A percentile compares a stretch with the other conserved stretches of the same genome.
phyloP scores from a whole-genome alignment of 228 moss, liverwort and hornwort species.

The Sphagnum fallax region DNA sequence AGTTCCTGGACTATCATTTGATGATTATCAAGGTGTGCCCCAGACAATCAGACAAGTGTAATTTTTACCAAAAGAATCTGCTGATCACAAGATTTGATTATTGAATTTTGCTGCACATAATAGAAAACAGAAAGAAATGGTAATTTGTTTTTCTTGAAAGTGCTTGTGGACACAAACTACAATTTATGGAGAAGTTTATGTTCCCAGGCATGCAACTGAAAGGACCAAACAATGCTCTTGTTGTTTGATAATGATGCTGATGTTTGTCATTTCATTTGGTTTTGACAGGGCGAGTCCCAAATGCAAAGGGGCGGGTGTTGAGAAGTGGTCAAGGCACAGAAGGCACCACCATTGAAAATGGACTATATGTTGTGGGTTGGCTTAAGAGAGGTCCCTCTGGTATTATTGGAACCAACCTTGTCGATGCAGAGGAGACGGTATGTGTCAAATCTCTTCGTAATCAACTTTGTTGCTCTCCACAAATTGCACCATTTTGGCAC shows the following conservation, averaged over 20 bases:
- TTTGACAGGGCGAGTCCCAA: conserved; percentile 70
- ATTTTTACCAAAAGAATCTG: no score
- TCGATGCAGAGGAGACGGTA: conserved; percentile 94
- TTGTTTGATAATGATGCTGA: no score
- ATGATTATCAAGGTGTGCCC: conserved; percentile 56
- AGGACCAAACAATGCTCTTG: no score
- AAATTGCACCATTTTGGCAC: background rate
- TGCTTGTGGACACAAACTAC: background rate
- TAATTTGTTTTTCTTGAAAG: background rate
- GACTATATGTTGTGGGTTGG: conserved; percentile 96
- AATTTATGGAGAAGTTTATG: background rate
- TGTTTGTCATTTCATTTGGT: no score
- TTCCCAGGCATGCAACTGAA: background rate
- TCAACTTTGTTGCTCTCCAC: background rate
- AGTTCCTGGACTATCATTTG: conserved; percentile 69
- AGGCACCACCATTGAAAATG: conserved; percentile 33
- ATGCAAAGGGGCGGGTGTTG: conserved; percentile 69
- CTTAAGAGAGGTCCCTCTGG: conserved; percentile 89
- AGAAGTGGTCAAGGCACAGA: conserved; percentile 20
- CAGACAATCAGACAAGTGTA: no score
- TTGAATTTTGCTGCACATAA: no score
- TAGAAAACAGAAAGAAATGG: no score
- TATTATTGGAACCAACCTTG: conserved; percentile 86
- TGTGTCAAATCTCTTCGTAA: background rate
- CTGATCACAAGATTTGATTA: background rate